Evolutionary conservation across 169 alveolate genomes (phyloP).

Genomic region (Eimeria maxima): DNA sequence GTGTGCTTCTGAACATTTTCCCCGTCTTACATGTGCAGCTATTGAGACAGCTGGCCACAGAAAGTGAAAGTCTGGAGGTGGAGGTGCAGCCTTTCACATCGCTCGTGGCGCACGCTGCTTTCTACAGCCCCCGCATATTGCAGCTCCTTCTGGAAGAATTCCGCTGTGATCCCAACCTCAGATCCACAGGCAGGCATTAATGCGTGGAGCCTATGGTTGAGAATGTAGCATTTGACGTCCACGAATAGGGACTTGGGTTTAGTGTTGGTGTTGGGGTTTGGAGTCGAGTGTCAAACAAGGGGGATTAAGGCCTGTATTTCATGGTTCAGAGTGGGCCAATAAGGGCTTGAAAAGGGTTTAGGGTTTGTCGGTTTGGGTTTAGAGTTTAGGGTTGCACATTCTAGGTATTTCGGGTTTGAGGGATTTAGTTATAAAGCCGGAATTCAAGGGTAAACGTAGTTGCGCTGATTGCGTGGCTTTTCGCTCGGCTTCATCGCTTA

Average conservation of each 20-base stretch:
- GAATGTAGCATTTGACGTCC: neutral
- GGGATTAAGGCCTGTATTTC: too few relatives aligned
- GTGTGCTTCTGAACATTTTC: neutral
- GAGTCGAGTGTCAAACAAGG: too few relatives aligned
- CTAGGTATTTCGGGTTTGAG: too few relatives aligned
- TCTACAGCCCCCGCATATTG: neutral
- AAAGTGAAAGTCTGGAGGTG: neutral
- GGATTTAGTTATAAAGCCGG: too few relatives aligned
- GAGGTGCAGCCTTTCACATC: neutral
- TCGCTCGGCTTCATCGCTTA: neutral
- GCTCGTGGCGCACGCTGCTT: constrained; percentile 3
- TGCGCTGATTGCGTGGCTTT: neutral
- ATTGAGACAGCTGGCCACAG: neutral
- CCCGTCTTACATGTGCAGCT: neutral
- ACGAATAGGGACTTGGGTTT: neutral
- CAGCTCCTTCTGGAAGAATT: neutral
- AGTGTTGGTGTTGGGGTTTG: neutral
- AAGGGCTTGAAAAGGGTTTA: too few relatives aligned
- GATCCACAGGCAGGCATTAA: constrained; percentile 35
- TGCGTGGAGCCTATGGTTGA: neutral
- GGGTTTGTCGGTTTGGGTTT: too few relatives aligned
- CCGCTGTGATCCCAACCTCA: constrained; percentile 24
- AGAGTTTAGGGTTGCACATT: too few relatives aligned
- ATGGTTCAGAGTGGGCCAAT: too few relatives aligned
- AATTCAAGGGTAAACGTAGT: neutral